A percentile compares a stretch with the other conserved stretches of the same genome.
phyloP scores from a whole-genome alignment of 1,284 basidiomycete genomes.

The Entoloma clypeatum region DNA sequence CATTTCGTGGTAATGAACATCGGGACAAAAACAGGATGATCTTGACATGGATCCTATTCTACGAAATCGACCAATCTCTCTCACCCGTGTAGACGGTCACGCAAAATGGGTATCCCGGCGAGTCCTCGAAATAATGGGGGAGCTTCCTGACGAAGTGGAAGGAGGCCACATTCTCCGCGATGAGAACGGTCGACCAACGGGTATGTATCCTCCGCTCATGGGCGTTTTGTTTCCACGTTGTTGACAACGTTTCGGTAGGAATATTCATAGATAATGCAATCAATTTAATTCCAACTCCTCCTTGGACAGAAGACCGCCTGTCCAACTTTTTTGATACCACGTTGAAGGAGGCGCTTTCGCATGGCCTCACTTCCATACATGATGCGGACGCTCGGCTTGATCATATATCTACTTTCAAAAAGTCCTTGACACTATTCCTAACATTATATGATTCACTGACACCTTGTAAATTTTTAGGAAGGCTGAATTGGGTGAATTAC shows the following conservation, averaged over 20 bases:
- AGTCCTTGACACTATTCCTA: too few species aligned
- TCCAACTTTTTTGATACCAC: constrained; percentile 62
- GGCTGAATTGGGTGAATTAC: constrained; percentile 58
- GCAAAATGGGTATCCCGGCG: constrained; percentile 80
- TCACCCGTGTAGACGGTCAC: constrained; percentile 78
- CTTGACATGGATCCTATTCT: constrained; percentile 63
- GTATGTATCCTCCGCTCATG: constrained; percentile 38
- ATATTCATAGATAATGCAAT: constrained; percentile 75
- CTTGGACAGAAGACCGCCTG: constrained; percentile 58
- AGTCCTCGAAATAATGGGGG: constrained; percentile 59
- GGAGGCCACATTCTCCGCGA: constrained; percentile 79
- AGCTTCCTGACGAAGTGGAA: constrained; percentile 53
- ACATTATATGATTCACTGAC: constrained; percentile 6
- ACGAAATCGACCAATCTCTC: constrained; percentile 59
- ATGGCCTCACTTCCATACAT: constrained; percentile 81
- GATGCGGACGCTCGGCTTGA: constrained; percentile 63
- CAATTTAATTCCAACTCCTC: constrained; percentile 63
- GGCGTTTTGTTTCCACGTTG: not conserved
- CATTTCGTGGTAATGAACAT: not conserved
- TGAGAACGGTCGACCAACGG: constrained; percentile 63
- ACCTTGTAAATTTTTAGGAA: constrained; percentile 35
- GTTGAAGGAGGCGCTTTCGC: constrained; percentile 62
- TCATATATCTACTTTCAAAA: constrained; percentile 63
- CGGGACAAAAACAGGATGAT: constrained; percentile 42
- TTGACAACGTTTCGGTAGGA: constrained; percentile 36